phyloP scores from a whole-genome alignment of 371 early-diverging fungal species.

The Syncephalastrum contaminatum region DNA sequence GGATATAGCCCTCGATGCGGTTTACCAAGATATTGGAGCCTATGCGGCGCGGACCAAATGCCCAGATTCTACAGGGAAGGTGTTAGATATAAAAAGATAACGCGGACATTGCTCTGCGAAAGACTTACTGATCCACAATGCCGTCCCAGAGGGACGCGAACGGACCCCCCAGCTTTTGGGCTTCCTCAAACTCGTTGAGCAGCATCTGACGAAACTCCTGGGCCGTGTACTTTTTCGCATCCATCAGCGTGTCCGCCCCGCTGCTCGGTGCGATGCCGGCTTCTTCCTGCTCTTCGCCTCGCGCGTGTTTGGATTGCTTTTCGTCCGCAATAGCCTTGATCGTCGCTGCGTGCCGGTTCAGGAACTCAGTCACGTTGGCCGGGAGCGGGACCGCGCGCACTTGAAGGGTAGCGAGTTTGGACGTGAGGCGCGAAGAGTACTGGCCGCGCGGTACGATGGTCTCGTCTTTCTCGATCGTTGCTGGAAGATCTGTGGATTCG shows the following conservation, averaged over 20 bases:
- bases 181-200: slow-evolving; percentile 45
- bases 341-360: slow-evolving; percentile 58
- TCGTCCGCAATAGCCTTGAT: slow-evolving; percentile 65
- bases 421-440: slow-evolving; percentile 48
- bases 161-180: slow-evolving; percentile 45
- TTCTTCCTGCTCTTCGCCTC: slow-evolving; percentile 10
- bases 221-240: slow-evolving; percentile 22
- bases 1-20: slow-evolving; percentile 54
- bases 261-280: slow-evolving; percentile 3
- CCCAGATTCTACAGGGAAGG: slow-evolving; percentile 49
- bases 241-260: not conserved
- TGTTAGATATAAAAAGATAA: too few relatives aligned
- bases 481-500: slow-evolving; percentile 25
- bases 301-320: slow-evolving; percentile 31
- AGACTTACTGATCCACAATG: slow-evolving; percentile 50
- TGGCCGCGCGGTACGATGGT: slow-evolving; percentile 62
- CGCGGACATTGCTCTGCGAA: too few relatives aligned
- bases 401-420: slow-evolving; percentile 69
- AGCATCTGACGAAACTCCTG: slow-evolving; percentile 37
- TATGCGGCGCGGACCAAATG: slow-evolving; percentile 82
- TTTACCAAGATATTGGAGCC: slow-evolving; percentile 92
- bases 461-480: slow-evolving; percentile 46
- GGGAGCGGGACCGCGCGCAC: slow-evolving; percentile 86
- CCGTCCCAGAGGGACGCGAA: slow-evolving; percentile 45
- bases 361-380: slow-evolving; percentile 56